A percentile compares a stretch with the other conserved stretches of the same genome.
Evolutionary conservation across 805 yeast genomes (phyloP).

Genomic region (Saccharomycopsis sp.): DNA sequence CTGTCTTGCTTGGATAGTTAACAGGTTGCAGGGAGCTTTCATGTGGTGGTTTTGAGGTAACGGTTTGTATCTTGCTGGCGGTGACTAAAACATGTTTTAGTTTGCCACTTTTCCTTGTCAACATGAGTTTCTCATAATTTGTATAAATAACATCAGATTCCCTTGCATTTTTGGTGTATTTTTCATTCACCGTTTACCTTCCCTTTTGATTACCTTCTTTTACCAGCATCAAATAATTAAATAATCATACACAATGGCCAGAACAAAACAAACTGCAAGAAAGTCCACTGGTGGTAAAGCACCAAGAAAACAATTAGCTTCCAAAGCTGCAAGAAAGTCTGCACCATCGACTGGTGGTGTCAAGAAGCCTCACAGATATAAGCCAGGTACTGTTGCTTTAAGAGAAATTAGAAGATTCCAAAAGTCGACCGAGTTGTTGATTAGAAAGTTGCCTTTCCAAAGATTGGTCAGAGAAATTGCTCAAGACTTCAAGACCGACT

Average conservation of each 20-base stretch:
- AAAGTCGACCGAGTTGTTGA: conserved; percentile 88
- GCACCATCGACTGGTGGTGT: conserved; percentile 93
- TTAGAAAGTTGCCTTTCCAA: conserved; percentile 96
- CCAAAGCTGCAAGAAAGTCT: conserved; percentile 89
- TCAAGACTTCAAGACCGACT: conserved; percentile 85
- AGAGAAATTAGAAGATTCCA: conserved; percentile 98
- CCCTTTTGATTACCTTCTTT: neutral
- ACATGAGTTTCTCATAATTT: neutral
- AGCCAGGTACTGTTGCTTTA: conserved; percentile 95
- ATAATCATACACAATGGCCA: conserved; percentile 53
- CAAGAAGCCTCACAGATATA: conserved; percentile 91
- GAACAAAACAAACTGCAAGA: conserved; percentile 93
- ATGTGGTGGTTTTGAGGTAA: neutral
- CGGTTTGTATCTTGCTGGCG: neutral
- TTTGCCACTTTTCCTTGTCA: neutral
- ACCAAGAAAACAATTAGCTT: conserved; percentile 89
- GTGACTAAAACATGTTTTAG: neutral
- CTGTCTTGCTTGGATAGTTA: no score
- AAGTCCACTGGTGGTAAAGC: conserved; percentile 95
- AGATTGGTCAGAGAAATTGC: conserved; percentile 95
- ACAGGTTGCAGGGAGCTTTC: no score
- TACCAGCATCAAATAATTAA: neutral
- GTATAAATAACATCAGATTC: conserved; percentile 7
- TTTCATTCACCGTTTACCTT: neutral
- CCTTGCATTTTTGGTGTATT: conserved; percentile 8